Evolutionary conservation across 2,329 filamentous ascomycete species (phyloP).

Genomic region (Didymella exigua): DNA sequence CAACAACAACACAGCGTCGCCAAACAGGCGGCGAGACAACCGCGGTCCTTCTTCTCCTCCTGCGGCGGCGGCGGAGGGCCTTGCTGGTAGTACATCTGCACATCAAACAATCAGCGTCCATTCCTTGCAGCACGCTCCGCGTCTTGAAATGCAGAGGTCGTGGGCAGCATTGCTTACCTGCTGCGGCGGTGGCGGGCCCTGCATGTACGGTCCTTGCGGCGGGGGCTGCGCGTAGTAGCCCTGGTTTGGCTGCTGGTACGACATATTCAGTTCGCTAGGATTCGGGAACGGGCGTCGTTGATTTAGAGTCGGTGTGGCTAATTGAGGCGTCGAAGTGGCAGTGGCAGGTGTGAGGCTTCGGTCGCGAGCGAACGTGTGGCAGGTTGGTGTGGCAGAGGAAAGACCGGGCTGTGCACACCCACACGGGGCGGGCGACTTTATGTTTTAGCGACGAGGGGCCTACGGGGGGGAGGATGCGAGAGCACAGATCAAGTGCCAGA

Average conservation of each 20-base stretch:
- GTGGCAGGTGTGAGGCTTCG: too few species aligned
- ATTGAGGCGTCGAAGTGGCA: neutral
- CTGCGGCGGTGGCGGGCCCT: constrained; percentile 31
- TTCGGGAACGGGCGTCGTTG: constrained; percentile 9
- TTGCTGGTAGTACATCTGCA: constrained; percentile 35
- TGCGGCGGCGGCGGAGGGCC: constrained; percentile 33
- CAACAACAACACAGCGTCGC: constrained; percentile 47
- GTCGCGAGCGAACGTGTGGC: neutral
- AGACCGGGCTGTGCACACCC: neutral
- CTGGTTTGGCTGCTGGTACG: constrained; percentile 27
- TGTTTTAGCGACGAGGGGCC: neutral
- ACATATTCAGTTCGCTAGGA: constrained; percentile 5
- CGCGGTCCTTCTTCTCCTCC: constrained; percentile 40
- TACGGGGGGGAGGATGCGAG: neutral
- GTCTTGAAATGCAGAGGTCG: too few species aligned
- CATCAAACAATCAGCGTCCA: too few species aligned
- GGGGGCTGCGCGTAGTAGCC: constrained; percentile 37
- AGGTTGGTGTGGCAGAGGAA: neutral
- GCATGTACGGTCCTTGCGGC: constrained; percentile 34
- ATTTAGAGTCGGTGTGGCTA: constrained; percentile 14
- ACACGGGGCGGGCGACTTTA: neutral
- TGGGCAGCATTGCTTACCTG: too few species aligned
- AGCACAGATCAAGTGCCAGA: neutral
- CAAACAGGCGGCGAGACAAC: constrained; percentile 42
- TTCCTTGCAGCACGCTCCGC: too few species aligned